Evolutionary conservation across 768 basidiomycete species (phyloP), one percentile per base, ranked within the genome.

Genomic region (Collybia sordida): DNA sequence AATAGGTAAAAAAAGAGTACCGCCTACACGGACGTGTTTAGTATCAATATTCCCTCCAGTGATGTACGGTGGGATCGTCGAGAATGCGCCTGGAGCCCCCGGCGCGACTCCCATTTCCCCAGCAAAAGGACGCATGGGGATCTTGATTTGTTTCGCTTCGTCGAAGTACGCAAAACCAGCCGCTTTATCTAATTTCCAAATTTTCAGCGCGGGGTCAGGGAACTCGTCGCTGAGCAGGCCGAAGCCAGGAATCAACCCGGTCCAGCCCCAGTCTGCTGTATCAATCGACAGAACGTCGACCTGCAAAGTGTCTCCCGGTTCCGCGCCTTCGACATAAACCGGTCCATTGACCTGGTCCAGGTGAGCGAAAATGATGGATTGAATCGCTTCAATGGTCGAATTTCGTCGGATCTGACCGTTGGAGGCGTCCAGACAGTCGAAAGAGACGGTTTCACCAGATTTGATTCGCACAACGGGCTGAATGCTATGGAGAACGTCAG

Each of bases 41-140:
- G 83, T 83, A 53, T 85, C 83, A 15, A 85, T 66, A 57, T 85
- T 84, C 1, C 83, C 82, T 2, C 82, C 83, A 0, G 83, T 84
- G 25, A 62, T 66, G 53, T 82, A 83, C 1, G 83, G 83, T 39
- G 83, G 83, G 42, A 84, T 84, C 15, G 81, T 84, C 12, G 82
- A 83, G 56, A 74, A 77, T 23, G 77, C 70, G 2, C 83, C 83
- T 8, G 57, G 59, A 48, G 66, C 67, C 14, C 72, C 80, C 18
- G 71, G 75, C 17, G 78, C 83, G 15, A 84, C 78, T 12, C 83
- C 82, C 79, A 85, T 82, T 64, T 84, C 82, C 0, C 83, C 83
- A 7, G 80, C 75, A 63, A 85, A 85, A 14, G 83, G 82, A 28
- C 70, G 57, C 5, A 85, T 47, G 3, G 79, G 81, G 22, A 83